Evolutionary conservation across 2,329 filamentous ascomycete genomes (phyloP).

Genomic region (Pseudocercospora pini-densiflorae): DNA sequence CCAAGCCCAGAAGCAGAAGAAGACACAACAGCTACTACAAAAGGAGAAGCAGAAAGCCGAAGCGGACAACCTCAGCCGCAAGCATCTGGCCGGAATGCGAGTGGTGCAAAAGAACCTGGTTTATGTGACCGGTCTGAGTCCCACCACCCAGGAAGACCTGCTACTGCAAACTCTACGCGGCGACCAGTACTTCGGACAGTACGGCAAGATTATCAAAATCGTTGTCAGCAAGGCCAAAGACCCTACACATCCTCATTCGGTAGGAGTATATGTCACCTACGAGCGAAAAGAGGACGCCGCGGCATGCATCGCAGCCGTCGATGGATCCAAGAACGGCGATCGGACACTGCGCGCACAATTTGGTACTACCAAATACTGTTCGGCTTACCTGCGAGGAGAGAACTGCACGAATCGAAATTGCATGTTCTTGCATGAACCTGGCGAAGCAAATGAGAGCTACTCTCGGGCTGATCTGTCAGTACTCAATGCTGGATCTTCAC

Average conservation of each 20-base stretch:
- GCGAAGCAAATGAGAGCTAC: conserved; percentile 98
- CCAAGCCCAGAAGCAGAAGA: conserved; percentile 82
- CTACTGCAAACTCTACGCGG: conserved; percentile 88
- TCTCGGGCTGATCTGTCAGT: conserved; percentile 92
- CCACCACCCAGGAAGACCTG: conserved; percentile 89
- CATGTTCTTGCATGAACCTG: conserved; percentile 97
- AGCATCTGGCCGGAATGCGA: conserved; percentile 91
- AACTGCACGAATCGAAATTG: conserved; percentile 94
- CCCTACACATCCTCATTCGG: conserved; percentile 72
- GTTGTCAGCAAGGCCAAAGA: conserved; percentile 97
- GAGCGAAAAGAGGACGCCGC: conserved; percentile 88
- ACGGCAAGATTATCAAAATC: conserved; percentile 98
- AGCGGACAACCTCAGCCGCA: conserved; percentile 91
- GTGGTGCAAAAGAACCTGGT: conserved; percentile 99
- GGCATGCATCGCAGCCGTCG: conserved; percentile 87
- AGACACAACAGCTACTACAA: conserved; percentile 85
- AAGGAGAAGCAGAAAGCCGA: conserved; percentile 97
- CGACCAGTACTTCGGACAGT: conserved; percentile 95
- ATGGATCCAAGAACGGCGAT: conserved; percentile 90
- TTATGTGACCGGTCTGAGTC: conserved; percentile 93
- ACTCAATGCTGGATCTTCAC: conserved; percentile 86
- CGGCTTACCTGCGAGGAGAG: conserved; percentile 92
- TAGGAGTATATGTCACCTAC: conserved; percentile 99
- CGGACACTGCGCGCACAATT: conserved; percentile 75
- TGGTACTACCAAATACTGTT: conserved; percentile 98